phyloP scores from a whole-genome alignment of 2,329 filamentous ascomycete species.

The Trichoderma lentiforme region DNA sequence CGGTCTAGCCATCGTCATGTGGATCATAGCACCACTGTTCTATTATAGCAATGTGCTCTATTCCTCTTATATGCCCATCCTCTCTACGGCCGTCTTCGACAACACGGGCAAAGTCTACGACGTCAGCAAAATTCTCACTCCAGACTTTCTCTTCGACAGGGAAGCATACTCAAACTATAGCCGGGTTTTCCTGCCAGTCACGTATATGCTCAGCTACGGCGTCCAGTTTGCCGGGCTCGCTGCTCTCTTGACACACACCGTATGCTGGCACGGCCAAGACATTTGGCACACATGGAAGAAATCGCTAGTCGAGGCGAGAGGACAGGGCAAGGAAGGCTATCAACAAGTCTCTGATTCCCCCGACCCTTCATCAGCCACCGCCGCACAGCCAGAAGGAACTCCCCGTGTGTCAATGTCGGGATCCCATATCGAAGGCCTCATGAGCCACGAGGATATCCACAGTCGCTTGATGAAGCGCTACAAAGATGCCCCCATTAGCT shows the following conservation, averaged over 20 bases:
- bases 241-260: slow-evolving; percentile 74
- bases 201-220: slow-evolving; percentile 82
- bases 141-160: slow-evolving; percentile 73
- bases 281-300: slow-evolving; percentile 74
- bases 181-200: slow-evolving; percentile 79
- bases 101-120: slow-evolving; percentile 78
- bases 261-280: slow-evolving; percentile 80
- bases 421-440: slow-evolving; percentile 50
- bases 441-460: slow-evolving; percentile 76
- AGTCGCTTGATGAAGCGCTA: slow-evolving; percentile 81
- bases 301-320: slow-evolving; percentile 62
- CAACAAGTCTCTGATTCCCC: slow-evolving; percentile 41
- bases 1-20: slow-evolving; percentile 78
- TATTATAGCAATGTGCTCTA: slow-evolving; percentile 80
- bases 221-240: slow-evolving; percentile 82
- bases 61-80: slow-evolving; percentile 81
- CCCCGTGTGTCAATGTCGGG: slow-evolving; percentile 33
- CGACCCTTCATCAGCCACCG: slow-evolving; percentile 21
- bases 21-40: slow-evolving; percentile 74
- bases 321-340: slow-evolving; percentile 48
- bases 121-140: slow-evolving; percentile 73
- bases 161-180: slow-evolving; percentile 78
- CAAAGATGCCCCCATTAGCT: slow-evolving; percentile 73
- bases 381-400: background rate
- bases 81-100: slow-evolving; percentile 82